Percentiles rank a stretch among this genome's conserved stretches.
These are phyloP conservation scores for Phytophthora sp. DNA, from an alignment of 352 stramenopile genomes.

Conservation along the genomic window DNA sequence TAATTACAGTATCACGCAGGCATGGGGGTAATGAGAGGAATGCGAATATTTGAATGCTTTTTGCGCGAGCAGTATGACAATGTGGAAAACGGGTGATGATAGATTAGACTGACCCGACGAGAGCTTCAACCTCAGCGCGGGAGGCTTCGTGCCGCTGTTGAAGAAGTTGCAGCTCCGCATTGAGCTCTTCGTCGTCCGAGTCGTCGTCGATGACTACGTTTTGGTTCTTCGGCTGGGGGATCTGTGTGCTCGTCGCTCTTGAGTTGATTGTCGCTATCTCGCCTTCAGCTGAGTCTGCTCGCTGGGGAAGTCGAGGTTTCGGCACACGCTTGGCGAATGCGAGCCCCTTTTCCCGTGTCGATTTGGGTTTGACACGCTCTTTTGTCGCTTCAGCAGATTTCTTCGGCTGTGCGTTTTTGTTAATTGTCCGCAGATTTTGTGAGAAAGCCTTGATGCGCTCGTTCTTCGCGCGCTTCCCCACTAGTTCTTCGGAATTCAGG, in stretches of 20 bases:
- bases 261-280: background rate
- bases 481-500: constrained; percentile 78
- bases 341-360: constrained; percentile 71
- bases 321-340: constrained; percentile 84
- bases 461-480: constrained; percentile 80
- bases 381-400: constrained; percentile 32
- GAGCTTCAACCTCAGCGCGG: constrained; percentile 73
- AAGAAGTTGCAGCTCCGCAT: constrained; percentile 67
- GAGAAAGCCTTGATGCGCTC: constrained; percentile 88
- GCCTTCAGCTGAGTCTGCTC: constrained; percentile 33
- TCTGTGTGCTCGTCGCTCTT: background rate
- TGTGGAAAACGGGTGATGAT: too few species aligned
- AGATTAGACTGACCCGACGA: constrained; percentile 50
- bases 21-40: constrained; percentile 61
- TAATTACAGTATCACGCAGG: constrained; percentile 88
- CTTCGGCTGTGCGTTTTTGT: constrained; percentile 59
- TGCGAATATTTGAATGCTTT: background rate
- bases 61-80: too few species aligned
- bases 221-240: constrained; percentile 24
- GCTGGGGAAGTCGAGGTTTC: constrained; percentile 55
- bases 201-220: constrained; percentile 67
- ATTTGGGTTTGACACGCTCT: constrained; percentile 47
- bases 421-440: constrained; percentile 78
- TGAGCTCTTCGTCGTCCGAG: constrained; percentile 64
- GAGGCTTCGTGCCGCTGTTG: constrained; percentile 76